phyloP scores from a whole-genome alignment of 1,284 basidiomycete genomes.

The Ceratobasidium sp. region DNA sequence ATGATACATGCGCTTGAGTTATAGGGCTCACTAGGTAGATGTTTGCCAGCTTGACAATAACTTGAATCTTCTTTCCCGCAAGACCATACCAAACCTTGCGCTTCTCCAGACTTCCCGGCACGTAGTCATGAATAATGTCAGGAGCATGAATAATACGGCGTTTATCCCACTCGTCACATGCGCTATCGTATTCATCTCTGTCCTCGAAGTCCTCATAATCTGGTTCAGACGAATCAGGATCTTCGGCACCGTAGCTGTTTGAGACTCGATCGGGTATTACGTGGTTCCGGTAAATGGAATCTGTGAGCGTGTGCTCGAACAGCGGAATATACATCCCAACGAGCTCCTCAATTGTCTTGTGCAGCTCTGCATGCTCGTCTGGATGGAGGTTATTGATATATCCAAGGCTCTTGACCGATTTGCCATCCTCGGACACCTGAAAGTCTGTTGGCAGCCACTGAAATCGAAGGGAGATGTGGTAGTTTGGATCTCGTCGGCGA shows the following conservation, averaged over 20 bases:
- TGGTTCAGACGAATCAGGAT: not conserved
- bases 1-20: too few species aligned
- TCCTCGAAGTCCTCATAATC: not conserved
- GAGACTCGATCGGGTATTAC: not conserved
- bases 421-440: conserved; percentile 50
- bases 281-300: conserved; percentile 40
- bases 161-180: conserved; percentile 35
- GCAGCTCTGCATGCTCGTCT: conserved; percentile 42
- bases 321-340: conserved; percentile 50
- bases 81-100: conserved; percentile 47
- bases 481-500: not conserved
- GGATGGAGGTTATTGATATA: conserved; percentile 57
- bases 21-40: conserved; percentile 53
- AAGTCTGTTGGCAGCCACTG: conserved; percentile 61
- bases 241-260: not conserved
- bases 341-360: conserved; percentile 47
- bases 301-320: conserved; percentile 52
- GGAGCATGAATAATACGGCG: conserved; percentile 45
- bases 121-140: conserved; percentile 40
- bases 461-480: conserved; percentile 47
- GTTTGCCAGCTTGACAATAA: conserved; percentile 65
- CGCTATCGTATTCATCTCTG: conserved; percentile 16
- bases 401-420: conserved; percentile 42
- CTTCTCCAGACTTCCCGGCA: conserved; percentile 44
- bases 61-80: conserved; percentile 54